Conservation (phyloP, 352 stramenopile genomes). For the Phytophthora chlamydospora region DNA sequence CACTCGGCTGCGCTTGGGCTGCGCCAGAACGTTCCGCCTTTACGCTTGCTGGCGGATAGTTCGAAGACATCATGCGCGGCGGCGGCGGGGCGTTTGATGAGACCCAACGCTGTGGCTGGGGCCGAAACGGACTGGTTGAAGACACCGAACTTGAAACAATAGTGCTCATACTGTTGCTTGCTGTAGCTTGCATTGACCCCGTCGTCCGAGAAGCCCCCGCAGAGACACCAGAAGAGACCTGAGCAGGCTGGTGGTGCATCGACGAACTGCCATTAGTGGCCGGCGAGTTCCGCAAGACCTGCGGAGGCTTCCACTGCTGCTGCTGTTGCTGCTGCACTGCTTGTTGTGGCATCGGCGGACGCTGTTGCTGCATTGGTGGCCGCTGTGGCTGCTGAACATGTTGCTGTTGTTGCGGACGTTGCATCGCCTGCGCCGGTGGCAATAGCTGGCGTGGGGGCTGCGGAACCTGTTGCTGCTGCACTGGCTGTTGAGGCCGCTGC, state of each 20-base stretch:
- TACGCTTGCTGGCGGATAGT: conserved; percentile 27
- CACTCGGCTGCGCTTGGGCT: conserved; percentile 22
- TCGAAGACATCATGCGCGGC: conserved; percentile 42
- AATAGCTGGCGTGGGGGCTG: conserved; percentile 11
- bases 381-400: conserved; percentile 13
- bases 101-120: conserved; percentile 31
- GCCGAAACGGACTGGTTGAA: conserved; percentile 28
- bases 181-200: conserved; percentile 34
- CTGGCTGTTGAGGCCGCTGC: conserved; percentile 11
- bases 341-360: conserved; percentile 7
- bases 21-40: conserved; percentile 27
- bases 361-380: conserved; percentile 15
- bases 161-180: conserved; percentile 25
- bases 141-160: conserved; percentile 3
- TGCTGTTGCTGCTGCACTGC: conserved; percentile 18
- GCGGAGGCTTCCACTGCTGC: conserved; percentile 40
- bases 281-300: conserved; percentile 27
- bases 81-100: conserved; percentile 53
- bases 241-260: conserved; percentile 25
- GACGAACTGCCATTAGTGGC: conserved; percentile 16
- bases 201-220: conserved; percentile 36
- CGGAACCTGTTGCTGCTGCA: conserved; percentile 8
- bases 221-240: conserved; percentile 1
- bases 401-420: conserved; percentile 7
- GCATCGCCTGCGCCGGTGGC: conserved; percentile 10